These are phyloP conservation scores for Colletotrichum australisinense DNA, from an alignment of 2,329 filamentous ascomycete species.

Conservation along the genomic window DNA sequence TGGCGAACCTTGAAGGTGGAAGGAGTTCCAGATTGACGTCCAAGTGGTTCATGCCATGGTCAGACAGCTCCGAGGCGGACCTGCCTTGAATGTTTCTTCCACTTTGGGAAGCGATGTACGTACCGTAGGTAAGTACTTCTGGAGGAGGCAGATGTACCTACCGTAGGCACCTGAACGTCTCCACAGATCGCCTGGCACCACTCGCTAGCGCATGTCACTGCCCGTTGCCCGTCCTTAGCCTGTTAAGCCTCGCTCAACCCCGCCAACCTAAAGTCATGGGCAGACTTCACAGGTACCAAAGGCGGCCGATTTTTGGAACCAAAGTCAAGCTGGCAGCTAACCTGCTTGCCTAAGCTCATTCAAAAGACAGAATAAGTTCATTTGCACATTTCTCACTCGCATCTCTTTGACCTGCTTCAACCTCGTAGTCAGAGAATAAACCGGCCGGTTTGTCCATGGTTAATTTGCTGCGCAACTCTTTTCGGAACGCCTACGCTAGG, in stretches of 20 bases:
- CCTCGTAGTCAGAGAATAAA: background rate
- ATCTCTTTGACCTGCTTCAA: no score
- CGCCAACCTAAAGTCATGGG: background rate
- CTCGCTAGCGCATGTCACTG: background rate
- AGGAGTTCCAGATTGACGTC: conserved; percentile 5
- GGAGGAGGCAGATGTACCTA: background rate
- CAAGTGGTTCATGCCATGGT: conserved; percentile 30
- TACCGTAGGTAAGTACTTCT: background rate
- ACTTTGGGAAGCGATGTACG: background rate
- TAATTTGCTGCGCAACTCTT: background rate
- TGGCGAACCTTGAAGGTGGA: conserved; percentile 2
- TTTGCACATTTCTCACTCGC: no score
- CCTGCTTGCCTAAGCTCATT: no score
- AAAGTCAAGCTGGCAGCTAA: no score
- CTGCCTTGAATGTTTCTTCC: background rate
- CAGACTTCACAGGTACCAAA: background rate
- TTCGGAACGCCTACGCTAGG: background rate
- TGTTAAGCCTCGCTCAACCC: background rate
- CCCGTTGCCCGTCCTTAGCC: background rate
- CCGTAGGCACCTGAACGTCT: background rate
- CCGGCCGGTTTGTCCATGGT: no score
- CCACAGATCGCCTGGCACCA: background rate
- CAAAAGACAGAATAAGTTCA: no score
- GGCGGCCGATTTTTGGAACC: no score
- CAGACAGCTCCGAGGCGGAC: background rate